Evolutionary conservation across 441 rosid genomes (phyloP).

Genomic region (Jatropha podagrica): DNA sequence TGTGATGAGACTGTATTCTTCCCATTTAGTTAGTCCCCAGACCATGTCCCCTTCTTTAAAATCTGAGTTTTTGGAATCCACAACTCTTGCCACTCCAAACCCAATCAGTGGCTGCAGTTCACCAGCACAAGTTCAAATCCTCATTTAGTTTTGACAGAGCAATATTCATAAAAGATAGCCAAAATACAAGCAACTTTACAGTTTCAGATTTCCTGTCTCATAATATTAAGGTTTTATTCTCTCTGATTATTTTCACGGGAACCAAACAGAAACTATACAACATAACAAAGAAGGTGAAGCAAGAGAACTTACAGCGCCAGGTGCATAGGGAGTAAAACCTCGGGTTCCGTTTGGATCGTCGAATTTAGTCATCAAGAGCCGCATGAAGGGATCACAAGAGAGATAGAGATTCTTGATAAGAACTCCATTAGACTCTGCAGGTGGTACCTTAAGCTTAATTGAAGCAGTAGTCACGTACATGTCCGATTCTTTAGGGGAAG

Average conservation of each 20-base stretch:
- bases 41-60: conserved; percentile 50
- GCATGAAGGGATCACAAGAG: conserved; percentile 64
- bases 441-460: conserved; percentile 36
- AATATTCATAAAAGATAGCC: too few relatives aligned
- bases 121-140: background rate
- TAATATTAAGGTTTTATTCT: too few relatives aligned
- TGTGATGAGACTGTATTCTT: conserved; percentile 44
- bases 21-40: conserved; percentile 60
- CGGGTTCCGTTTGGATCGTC: background rate
- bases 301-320: conserved; percentile 30
- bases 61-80: conserved; percentile 50
- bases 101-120: conserved; percentile 45
- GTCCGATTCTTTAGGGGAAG: conserved; percentile 38
- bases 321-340: conserved; percentile 22
- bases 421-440: conserved; percentile 34
- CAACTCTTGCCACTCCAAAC: conserved; percentile 47
- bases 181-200: too few relatives aligned
- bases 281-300: background rate
- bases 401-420: conserved; percentile 54
- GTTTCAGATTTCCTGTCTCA: too few relatives aligned
- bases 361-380: conserved; percentile 33
- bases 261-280: background rate
- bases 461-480: conserved; percentile 21
- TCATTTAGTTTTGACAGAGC: too few relatives aligned
- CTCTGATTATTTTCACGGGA: too few relatives aligned